Base-by-base conservation (phyloP, 306 rosid genomes). In the Gastrolobium bilobum region DNA sequence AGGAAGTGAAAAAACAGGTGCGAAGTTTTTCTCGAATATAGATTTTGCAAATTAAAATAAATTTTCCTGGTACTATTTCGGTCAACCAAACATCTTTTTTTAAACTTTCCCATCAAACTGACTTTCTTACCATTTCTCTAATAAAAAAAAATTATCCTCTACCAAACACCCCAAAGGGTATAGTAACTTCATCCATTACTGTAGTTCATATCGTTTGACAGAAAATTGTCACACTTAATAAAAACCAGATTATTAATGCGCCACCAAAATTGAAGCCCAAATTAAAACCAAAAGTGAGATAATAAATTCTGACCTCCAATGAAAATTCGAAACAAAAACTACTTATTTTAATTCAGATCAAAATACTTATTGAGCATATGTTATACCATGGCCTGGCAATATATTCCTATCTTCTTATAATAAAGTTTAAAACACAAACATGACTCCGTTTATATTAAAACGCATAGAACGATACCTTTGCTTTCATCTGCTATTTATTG, bases 401-500 rank as follows among this genome's bases (percentile, higher is more conserved):
- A 34, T 9, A 38, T 39, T 40, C 42, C 40, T 5, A 52, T 79
- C 48, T 71, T 51, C 40, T 3, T 34, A 4, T 3, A 14, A 39
- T 31, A 43, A 54, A 68, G 57, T 3, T 31, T 54, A 13, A n/a
- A 68, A 31, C 58, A 68, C 52, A 48, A 60, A 64, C 79, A 70
- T 9, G n/a, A 70, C 43, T 51, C 39, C 47, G 46, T 14, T 15
- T 9, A 70, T 29, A 56, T 13, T 37, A 34, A 9, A 74, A 37
- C 4, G 11, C 58, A 64, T 64, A 3, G 37, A 54, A 62, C 13
- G 13, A 64, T 52, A 92, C 99, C 99, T 88, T 85, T 4, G 99
- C 91, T 80, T 95, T 95, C 9, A 72, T 33, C 79, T 88, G 94
- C 30, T 92, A 71, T 71, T 88, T 91, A 51, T 81, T 47, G 0